Evolutionary conservation across 345 rosid species (phyloP), one percentile per base, ranked within the genome.

Genomic region (Anacardium occidentale): DNA sequence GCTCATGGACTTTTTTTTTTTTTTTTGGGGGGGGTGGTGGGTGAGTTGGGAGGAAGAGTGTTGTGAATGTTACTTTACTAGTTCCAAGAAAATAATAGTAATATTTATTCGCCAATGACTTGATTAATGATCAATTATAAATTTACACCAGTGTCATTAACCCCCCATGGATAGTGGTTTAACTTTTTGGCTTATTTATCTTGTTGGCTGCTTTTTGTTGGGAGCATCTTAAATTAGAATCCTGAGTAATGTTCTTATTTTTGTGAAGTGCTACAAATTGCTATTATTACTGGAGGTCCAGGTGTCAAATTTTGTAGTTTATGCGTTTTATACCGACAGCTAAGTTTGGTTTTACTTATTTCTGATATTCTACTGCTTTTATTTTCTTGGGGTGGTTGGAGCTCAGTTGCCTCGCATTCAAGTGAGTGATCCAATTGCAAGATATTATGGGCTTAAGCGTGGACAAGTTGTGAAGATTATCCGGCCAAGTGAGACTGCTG

Each of bases 381-480:
- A 15, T 55, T 32, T 21, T 68, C 45, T 56, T 42, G 66, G 3
- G 56, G 12, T 79, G 67, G 47, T 48, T 37, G 64, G 71, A 67
- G 18, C 65, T 69, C 79, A 88, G 90, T 82, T 88, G 66, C 92
- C 92, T 15, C 85, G 90, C 21, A 88, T 88, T 22, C 90, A 88
- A 77, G 78, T 84, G 55, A 84, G 74, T 7, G 90, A 88, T 84
- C 92, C 92, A 25, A 74, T 88, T 25, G 90, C 92, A 22, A 84
- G 89, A 79, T 88, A 88, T 78, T 88, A 80, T 56, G 89, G 92
- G 53, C 76, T 86, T 60, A 88, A 80, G 83, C 89, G 90, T 68
- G 92, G 92, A 21, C 92, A 88, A 74, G 92, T 88, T 53, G 88
- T 88, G 68, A 88, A 88, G 85, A 86, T 88, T 54, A 88, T 86